These are phyloP conservation scores for Parietaria judaica DNA, from an alignment of 306 rosid species.

Conservation along the genomic window DNA sequence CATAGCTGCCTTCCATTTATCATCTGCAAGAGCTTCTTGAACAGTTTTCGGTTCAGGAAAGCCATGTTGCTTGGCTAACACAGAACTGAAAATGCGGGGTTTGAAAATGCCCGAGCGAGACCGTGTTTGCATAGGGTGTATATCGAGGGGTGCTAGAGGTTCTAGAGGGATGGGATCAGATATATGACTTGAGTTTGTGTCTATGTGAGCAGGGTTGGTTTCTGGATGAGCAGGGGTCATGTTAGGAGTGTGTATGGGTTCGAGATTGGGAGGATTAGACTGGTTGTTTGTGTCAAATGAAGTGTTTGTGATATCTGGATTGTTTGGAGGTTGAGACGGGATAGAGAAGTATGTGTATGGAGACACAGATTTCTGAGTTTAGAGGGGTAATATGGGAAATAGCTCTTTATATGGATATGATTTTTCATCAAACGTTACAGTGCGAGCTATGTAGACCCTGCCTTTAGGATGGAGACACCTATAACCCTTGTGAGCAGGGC, in stretches of 20 bases:
- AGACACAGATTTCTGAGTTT: not conserved
- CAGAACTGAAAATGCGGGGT: too few species aligned
- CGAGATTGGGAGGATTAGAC: too few species aligned
- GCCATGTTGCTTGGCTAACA: too few species aligned
- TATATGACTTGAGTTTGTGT: too few species aligned
- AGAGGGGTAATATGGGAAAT: not conserved
- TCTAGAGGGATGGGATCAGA: too few species aligned
- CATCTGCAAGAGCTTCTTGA: not conserved
- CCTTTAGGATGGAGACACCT: not conserved
- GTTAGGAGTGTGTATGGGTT: too few species aligned
- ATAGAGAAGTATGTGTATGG: not conserved
- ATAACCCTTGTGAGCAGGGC: not conserved
- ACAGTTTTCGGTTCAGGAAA: not conserved
- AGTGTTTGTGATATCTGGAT: too few species aligned
- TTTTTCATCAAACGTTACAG: not conserved
- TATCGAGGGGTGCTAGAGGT: not conserved
- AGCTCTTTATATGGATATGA: not conserved
- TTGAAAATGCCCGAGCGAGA: not conserved
- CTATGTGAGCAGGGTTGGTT: too few species aligned
- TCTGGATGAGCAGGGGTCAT: too few species aligned
- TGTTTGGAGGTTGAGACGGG: too few species aligned
- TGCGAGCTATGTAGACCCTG: not conserved
- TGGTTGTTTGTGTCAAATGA: too few species aligned
- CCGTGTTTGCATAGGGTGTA: not conserved
- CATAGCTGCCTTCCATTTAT: not conserved